Evolutionary conservation across 148 eudicot genomes (phyloP).

Genomic region (Nepenthes gracilis): DNA sequence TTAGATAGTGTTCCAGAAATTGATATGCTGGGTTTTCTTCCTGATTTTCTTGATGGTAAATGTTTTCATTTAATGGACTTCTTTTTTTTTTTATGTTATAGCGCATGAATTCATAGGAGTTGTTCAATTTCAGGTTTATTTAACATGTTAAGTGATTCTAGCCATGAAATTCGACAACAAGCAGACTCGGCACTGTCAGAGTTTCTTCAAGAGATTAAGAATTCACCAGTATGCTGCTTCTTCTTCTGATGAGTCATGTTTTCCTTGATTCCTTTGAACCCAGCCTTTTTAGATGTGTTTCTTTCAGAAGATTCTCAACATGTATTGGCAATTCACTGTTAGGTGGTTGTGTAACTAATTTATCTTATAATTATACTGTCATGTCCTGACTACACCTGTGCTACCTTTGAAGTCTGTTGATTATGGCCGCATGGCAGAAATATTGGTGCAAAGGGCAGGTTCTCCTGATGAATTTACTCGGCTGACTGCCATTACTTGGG

Average conservation of each 20-base stretch:
- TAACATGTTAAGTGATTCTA: slow-evolving; percentile 92
- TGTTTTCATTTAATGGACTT: slow-evolving; percentile 1
- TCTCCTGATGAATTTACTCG: slow-evolving; percentile 89
- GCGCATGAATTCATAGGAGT: background rate
- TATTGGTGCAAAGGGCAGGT: slow-evolving; percentile 89
- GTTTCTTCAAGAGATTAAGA: slow-evolving; percentile 95
- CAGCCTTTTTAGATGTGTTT: background rate
- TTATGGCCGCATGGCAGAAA: slow-evolving; percentile 99
- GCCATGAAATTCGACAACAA: slow-evolving; percentile 96
- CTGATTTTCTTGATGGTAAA: slow-evolving; percentile 98
- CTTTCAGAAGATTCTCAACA: background rate
- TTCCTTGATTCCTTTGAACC: background rate
- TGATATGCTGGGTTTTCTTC: slow-evolving; percentile 99
- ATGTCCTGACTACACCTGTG: slow-evolving; percentile 28
- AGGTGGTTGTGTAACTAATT: background rate
- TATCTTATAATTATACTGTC: background rate
- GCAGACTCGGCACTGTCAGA: slow-evolving; percentile 97
- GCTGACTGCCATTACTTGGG: slow-evolving; percentile 99
- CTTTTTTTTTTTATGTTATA: background rate
- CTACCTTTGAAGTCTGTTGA: slow-evolving; percentile 85
- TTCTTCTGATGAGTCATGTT: background rate
- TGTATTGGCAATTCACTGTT: background rate
- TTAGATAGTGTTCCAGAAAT: slow-evolving; percentile 98
- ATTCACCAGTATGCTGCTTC: slow-evolving; percentile 72
- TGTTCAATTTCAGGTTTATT: slow-evolving; percentile 58